Evolutionary conservation across 495 filamentous ascomycete species (phyloP).

Genomic region (Talaromyces adpressus): DNA sequence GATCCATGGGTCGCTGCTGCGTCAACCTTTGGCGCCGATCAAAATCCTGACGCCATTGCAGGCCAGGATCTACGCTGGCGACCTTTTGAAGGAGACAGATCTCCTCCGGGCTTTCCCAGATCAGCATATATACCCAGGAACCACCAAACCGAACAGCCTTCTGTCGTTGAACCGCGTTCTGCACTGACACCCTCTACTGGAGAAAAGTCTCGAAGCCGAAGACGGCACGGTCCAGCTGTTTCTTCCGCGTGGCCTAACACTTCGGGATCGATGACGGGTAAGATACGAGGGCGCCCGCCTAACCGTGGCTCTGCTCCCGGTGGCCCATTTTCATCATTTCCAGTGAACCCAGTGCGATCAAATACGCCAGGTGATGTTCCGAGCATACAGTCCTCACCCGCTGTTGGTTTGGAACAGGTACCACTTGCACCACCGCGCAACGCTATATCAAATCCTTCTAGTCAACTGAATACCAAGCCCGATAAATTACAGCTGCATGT

Average conservation of each 20-base stretch:
- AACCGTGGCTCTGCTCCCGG: constrained; percentile 66
- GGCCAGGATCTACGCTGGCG: constrained; percentile 42
- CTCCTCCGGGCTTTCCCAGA: constrained; percentile 64
- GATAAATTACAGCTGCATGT: constrained; percentile 72
- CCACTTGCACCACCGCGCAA: constrained; percentile 13
- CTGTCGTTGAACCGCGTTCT: constrained; percentile 58
- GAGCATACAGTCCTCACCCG: constrained; percentile 20
- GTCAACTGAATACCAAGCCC: constrained; percentile 18
- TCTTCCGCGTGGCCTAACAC: constrained; percentile 89
- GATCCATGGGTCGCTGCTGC: constrained; percentile 52
- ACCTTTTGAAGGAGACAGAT: constrained; percentile 43
- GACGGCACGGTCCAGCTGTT: constrained; percentile 87
- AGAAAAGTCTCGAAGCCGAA: constrained; percentile 48
- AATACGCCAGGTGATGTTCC: constrained; percentile 21
- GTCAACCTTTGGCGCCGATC: constrained; percentile 25
- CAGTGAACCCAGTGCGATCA: constrained; percentile 54
- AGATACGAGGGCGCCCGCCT: constrained; percentile 77
- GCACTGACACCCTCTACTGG: constrained; percentile 55
- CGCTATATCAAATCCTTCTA: constrained; percentile 23
- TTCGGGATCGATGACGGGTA: constrained; percentile 58
- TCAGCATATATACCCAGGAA: constrained; percentile 68
- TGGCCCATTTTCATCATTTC: constrained; percentile 84
- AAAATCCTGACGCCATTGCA: constrained; percentile 16
- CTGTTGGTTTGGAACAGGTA: constrained; percentile 21
- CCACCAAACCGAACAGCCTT: constrained; percentile 41